Evolutionary conservation across 345 rosid genomes (phyloP), one percentile per base, ranked within the genome.

Genomic region (Aurinia saxatilis): DNA sequence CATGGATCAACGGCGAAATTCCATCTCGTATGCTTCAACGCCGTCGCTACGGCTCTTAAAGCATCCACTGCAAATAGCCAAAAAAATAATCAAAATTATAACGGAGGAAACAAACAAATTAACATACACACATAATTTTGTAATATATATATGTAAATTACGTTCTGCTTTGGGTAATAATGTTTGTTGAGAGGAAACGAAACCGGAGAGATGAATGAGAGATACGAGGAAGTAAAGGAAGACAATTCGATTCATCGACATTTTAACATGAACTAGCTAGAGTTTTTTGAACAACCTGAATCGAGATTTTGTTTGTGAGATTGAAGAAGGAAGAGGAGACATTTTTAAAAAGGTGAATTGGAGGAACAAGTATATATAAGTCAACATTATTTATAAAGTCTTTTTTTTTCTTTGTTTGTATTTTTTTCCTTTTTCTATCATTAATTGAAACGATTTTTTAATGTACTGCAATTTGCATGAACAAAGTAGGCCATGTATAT

Each of bases 1-100:
- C 90, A 84, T 13, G 87, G 90, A 73, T 88, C 84, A 7, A 75
- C 75, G 7, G 10, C 35, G 41, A 81, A 87, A 12, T 81, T 44
- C 91, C 91, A 87, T 9, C 63, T 35, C 5, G 0, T 71, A 58
- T 82, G 84, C 55, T 81, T 77, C 38, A 87, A 14, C 12, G 38
- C 79, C 57, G 44, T 74, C 18, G 62, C 82, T 73, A 84, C 65
- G 10, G 63, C 75, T 31, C 31, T 55, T 30, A 87, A 50, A 38
- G 77, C 78, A 11, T 80, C 66, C 60, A 84, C 88, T 84, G 75
- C 66, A n/a, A 50, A 15, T 9, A n/a, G n/a, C n/a, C n/a, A n/a
- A 38, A 16, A 18, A 10, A 21, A 6, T 3, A 47, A 35, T n/a
- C 48, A 35, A 46, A 33, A 16, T 18, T 40, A 6, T 27, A 56